phyloP scores from a whole-genome alignment of 768 basidiomycete species.

The Leccinum boreale region DNA sequence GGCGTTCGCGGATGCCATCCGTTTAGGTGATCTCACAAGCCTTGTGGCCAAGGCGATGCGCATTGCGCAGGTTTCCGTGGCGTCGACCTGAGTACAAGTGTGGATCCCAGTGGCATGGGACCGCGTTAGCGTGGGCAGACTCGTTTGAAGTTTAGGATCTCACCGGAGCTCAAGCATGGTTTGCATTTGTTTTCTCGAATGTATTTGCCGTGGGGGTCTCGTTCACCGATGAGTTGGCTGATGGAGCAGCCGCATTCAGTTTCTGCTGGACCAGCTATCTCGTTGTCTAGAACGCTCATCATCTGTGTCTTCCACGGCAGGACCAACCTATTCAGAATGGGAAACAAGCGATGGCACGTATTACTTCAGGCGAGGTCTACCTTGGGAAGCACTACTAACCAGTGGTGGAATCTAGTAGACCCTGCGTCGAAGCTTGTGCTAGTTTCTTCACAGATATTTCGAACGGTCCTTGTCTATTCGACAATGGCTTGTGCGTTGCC shows the following conservation, averaged over 20 bases:
- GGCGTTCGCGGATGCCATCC: conserved; percentile 48
- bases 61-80: conserved; percentile 45
- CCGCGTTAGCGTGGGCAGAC: conserved; percentile 49
- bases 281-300: background rate
- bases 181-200: conserved; percentile 33
- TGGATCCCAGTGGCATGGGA: conserved; percentile 45
- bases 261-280: background rate
- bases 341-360: background rate
- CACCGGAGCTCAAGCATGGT: conserved; percentile 51
- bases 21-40: conserved; percentile 55
- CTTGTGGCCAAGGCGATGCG: conserved; percentile 55
- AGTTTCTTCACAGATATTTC: background rate
- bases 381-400: background rate
- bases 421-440: background rate
- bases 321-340: background rate
- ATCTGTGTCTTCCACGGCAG: background rate
- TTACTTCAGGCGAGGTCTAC: too few species aligned
- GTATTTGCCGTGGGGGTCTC: conserved; percentile 47
- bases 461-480: background rate
- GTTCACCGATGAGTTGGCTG: conserved; percentile 35
- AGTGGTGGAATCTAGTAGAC: background rate
- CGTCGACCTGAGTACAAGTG: conserved; percentile 60
- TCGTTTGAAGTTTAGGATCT: conserved; percentile 51
- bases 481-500: background rate
- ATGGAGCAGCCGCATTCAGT: conserved; percentile 13